Evolutionary conservation across 2,329 filamentous ascomycete genomes (phyloP).

Genomic region (Cladosporium sp.): DNA sequence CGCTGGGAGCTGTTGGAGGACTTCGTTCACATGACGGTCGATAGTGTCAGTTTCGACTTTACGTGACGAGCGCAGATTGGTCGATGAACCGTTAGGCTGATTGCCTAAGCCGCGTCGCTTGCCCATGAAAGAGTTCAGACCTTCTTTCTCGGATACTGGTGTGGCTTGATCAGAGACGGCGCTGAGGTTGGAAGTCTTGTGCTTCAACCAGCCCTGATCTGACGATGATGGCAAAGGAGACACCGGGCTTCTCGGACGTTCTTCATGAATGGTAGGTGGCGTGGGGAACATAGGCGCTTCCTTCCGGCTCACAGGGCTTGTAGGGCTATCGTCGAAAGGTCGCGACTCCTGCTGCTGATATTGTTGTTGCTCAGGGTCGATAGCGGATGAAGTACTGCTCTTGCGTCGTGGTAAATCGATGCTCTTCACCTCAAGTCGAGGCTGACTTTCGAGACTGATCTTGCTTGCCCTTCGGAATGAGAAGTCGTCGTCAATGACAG

Average conservation of each 20-base stretch:
- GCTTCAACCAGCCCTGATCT: not conserved
- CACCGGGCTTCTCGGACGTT: constrained; percentile 8
- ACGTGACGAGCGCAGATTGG: not conserved
- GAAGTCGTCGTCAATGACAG: not conserved
- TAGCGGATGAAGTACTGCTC: not conserved
- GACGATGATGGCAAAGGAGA: not conserved
- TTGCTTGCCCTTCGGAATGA: constrained; percentile 30
- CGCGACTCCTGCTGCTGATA: not conserved
- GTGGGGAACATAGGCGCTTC: constrained; percentile 3
- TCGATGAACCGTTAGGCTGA: not conserved
- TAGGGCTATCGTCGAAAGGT: constrained; percentile 8
- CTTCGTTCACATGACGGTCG: constrained; percentile 48
- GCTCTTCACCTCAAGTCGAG: constrained; percentile 29
- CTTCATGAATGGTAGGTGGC: constrained; percentile 5
- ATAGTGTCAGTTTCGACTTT: constrained; percentile 27
- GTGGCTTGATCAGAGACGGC: not conserved
- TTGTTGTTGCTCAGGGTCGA: not conserved
- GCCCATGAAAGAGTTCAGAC: constrained; percentile 9
- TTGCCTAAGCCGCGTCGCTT: constrained; percentile 2
- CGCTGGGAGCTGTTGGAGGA: constrained; percentile 41
- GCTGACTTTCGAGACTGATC: constrained; percentile 30
- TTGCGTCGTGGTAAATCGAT: constrained; percentile 25
- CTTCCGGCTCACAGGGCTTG: not conserved
- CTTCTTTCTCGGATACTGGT: not conserved
- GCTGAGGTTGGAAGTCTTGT: constrained; percentile 10